Evolutionary conservation across 2,329 filamentous ascomycete genomes (phyloP), one percentile per base, ranked within the genome.

Genomic region (Pochonia chlamydosporia): DNA sequence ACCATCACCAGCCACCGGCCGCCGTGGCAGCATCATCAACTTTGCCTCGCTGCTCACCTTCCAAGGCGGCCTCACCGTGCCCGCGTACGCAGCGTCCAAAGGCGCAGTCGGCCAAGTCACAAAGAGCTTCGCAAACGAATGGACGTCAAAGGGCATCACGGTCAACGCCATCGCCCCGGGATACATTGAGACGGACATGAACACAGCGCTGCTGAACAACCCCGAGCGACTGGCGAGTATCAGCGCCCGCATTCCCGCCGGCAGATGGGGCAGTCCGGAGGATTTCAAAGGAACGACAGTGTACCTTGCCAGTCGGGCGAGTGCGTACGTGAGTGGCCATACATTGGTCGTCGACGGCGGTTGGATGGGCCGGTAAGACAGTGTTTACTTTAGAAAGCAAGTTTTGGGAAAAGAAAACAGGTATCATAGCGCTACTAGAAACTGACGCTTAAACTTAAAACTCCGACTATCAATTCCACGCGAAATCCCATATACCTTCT

Each of bases 161-260:
- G 89, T 96, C 35, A 96, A 96, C 64, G 88, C 86, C 7, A 88
- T 96, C 60, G 89, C 90, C 2, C 90, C 90, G 0, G 90, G 90
- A 0, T 96, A 96, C 66, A 88, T 95, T 57, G 87, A 80, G 43
- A 96, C 90, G n/a, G 90, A 96, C 51, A 96, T 96, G 91, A 96
- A 96, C 64, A 78, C 76, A 54, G 90, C 89, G 3, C 67, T 96
- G 59, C 79, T 95, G 37, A 78, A 83, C 43, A 83, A 96, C 64
- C 66, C 78, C 58, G 79, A 77, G 55, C 72, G 90, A 30, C 76
- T 86, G 50, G 79, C 75, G 53, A 84, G 84, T 59, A 96, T 96
- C 56, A 76, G 87, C 59, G 82, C 81, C 28, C 73, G 89, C 48
- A 96, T 96, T 58, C 90, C 90, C 0, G 88, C 87, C 1, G 89